phyloP scores from a whole-genome alignment of 331 rosid species.

The Erythrophleum ivorense region DNA sequence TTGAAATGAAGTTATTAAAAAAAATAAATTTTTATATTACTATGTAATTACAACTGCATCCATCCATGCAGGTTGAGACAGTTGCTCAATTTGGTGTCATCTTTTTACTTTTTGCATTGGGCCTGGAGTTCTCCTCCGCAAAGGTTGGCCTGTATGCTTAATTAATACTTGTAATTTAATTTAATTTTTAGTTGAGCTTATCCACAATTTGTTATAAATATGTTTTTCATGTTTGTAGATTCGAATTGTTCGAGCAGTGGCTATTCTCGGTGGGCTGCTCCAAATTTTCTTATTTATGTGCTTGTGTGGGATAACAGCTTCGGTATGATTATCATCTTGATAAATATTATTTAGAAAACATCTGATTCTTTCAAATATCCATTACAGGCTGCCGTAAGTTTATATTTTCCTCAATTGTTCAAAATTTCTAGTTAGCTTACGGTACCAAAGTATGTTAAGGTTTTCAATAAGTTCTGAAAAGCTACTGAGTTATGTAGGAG shows the following conservation, averaged over 20 bases:
- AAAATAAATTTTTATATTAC: constrained; percentile 9
- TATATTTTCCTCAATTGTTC: neutral
- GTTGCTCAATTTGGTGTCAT: constrained; percentile 98
- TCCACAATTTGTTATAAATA: constrained; percentile 29
- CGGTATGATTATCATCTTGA: constrained; percentile 54
- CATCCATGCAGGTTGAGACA: constrained; percentile 82
- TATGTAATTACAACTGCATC: constrained; percentile 30
- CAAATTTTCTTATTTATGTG: constrained; percentile 94
- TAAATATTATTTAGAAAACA: constrained; percentile 8
- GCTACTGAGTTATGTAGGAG: constrained; percentile 26
- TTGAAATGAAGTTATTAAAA: neutral
- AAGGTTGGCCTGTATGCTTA: constrained; percentile 60
- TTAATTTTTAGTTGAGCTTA: constrained; percentile 22
- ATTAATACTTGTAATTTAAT: neutral
- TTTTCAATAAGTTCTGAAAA: constrained; percentile 6
- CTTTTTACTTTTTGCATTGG: constrained; percentile 91
- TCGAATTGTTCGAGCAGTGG: constrained; percentile 89
- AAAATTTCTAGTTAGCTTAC: constrained; percentile 8
- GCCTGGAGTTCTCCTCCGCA: constrained; percentile 80
- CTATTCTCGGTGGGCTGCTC: constrained; percentile 92
- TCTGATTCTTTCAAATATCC: neutral
- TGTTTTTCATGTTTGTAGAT: constrained; percentile 63
- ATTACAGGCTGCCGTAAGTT: neutral
- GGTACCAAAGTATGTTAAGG: neutral
- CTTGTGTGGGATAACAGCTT: constrained; percentile 85